Evolutionary conservation across 306 rosid species (phyloP).

Genomic region (Ceratonia siliqua): DNA sequence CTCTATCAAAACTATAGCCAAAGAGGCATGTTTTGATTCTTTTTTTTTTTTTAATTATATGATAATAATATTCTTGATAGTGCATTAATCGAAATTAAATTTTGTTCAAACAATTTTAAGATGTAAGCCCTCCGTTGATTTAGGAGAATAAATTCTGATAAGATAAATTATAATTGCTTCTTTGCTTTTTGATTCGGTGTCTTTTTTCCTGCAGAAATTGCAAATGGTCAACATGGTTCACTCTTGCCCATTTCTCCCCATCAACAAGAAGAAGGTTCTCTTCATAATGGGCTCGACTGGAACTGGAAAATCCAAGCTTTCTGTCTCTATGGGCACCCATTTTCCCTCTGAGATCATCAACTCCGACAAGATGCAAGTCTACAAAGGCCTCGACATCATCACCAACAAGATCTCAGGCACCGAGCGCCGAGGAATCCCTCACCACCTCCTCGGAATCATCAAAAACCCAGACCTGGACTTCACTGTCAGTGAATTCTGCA

Average conservation of each 20-base stretch:
- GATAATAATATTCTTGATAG: too few relatives aligned
- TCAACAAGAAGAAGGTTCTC: constrained; percentile 27
- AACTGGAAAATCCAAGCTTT: constrained; percentile 40
- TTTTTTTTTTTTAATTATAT: too few relatives aligned
- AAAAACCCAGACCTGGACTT: constrained; percentile 27
- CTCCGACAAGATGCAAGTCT: constrained; percentile 41
- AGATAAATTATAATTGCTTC: too few relatives aligned
- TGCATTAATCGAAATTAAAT: too few relatives aligned
- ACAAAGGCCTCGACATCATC: constrained; percentile 32
- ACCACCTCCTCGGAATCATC: constrained; percentile 31
- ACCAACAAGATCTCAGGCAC: constrained; percentile 14
- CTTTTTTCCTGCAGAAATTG: neutral
- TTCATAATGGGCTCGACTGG: constrained; percentile 42
- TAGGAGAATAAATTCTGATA: too few relatives aligned
- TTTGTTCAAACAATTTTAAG: too few relatives aligned
- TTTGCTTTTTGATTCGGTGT: too few relatives aligned
- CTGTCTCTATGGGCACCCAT: constrained; percentile 2
- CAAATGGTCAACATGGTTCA: neutral
- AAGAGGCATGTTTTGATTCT: too few relatives aligned
- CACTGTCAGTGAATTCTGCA: constrained; percentile 27
- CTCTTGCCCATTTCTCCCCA: neutral
- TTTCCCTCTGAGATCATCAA: constrained; percentile 32
- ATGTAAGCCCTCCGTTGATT: too few relatives aligned
- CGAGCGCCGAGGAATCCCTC: constrained; percentile 24
- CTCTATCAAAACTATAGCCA: too few relatives aligned